A percentile compares a stretch with the other conserved stretches of the same genome.
Evolutionary conservation across 352 stramenopile species (phyloP).

Genomic region (Globisporangium takayamanum): DNA sequence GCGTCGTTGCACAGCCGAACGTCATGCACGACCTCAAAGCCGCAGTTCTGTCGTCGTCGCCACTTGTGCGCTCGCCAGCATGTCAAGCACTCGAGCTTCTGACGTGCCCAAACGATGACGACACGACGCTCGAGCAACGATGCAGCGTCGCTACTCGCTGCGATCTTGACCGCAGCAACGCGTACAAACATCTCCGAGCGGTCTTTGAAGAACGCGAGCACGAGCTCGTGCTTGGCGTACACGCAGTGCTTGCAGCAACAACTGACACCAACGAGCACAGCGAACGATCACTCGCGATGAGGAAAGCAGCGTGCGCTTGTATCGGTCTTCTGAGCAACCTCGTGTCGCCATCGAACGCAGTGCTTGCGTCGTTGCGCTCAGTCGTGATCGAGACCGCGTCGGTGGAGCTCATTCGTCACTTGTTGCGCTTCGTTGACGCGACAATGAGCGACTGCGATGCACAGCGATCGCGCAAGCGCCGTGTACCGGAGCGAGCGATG

Average conservation of each 20-base stretch:
- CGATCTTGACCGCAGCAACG: too few relatives aligned
- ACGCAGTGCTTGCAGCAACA: neutral
- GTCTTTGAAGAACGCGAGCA: neutral
- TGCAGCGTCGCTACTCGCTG: neutral
- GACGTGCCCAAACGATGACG: neutral
- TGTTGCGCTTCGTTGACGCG: slow-evolving; percentile 1
- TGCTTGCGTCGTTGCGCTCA: neutral
- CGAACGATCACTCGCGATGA: neutral
- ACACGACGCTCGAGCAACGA: neutral
- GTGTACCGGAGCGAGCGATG: too few relatives aligned
- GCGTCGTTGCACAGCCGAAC: neutral
- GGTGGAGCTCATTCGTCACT: neutral
- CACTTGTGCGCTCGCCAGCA: neutral
- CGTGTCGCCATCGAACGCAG: neutral
- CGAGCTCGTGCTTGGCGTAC: neutral
- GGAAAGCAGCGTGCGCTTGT: neutral
- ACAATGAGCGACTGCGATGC: neutral
- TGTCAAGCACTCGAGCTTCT: slow-evolving; percentile 5
- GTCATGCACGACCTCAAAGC: neutral
- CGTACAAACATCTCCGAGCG: neutral
- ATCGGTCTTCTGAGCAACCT: neutral
- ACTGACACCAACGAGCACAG: neutral
- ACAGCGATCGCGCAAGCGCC: too few relatives aligned
- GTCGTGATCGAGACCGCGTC: neutral
- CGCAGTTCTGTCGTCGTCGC: neutral